Conservation (phyloP, 225 moss, liverwort and hornwort species). For the Physcomitrellopsis africana region DNA sequence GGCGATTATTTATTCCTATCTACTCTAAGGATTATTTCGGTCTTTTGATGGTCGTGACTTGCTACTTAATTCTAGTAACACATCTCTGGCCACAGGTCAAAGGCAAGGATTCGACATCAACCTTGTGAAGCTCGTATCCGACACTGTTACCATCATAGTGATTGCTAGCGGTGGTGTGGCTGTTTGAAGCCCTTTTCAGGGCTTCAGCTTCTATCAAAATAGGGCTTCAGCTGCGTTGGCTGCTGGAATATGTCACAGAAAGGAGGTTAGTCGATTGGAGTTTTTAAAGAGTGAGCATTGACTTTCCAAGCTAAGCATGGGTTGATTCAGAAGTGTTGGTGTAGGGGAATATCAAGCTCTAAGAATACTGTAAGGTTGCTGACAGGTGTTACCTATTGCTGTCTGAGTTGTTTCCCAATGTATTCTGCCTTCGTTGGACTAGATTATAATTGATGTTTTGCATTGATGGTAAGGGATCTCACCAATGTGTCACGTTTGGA, state of each 20-base stretch:
- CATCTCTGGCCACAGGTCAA: conserved; percentile 58
- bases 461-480: no score
- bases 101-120: conserved; percentile 89
- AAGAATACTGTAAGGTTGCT: neutral
- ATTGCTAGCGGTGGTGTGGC: conserved; percentile 96
- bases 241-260: conserved; percentile 94
- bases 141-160: conserved; percentile 84
- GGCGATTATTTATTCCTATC: neutral
- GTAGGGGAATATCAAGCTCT: neutral
- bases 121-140: conserved; percentile 82
- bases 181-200: conserved; percentile 82
- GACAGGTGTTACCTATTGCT: neutral
- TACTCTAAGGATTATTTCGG: neutral
- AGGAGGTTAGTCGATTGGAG: conserved; percentile 56
- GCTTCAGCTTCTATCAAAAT: conserved; percentile 67
- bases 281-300: neutral
- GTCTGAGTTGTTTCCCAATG: neutral
- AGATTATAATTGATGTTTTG: no score
- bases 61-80: neutral
- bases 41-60: conserved; percentile 1
- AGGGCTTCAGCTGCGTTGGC: conserved; percentile 92
- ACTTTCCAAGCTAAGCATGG: neutral
- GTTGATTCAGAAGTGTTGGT: conserved; percentile 19
- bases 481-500: no score
- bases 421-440: no score